phyloP scores from a whole-genome alignment of 225 moss, liverwort and hornwort genomes.

The Antitrichia curtipendula region DNA sequence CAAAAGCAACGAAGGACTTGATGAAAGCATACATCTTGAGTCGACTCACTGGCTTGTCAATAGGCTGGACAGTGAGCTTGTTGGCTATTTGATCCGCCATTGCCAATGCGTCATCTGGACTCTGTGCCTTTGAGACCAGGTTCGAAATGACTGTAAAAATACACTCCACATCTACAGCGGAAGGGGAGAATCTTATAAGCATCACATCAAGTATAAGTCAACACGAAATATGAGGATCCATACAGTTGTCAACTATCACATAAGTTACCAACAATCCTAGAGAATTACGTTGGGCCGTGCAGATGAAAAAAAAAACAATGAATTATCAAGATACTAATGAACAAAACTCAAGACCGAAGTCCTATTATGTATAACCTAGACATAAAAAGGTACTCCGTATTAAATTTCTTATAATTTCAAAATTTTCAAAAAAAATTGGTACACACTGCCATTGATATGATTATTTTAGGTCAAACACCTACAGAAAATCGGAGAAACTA shows the following conservation, averaged over 20 bases:
- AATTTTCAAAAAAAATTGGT: neutral
- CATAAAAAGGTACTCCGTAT: neutral
- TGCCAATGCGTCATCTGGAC: slow-evolving; percentile 72
- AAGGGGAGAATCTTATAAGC: neutral
- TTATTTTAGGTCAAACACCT: neutral
- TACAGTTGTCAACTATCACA: neutral
- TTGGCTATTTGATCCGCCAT: slow-evolving; percentile 88
- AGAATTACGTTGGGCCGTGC: neutral
- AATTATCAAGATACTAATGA: neutral
- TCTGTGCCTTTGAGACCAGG: slow-evolving; percentile 82
- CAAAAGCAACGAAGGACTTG: neutral
- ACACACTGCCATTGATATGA: neutral
- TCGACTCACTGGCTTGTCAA: slow-evolving; percentile 68
- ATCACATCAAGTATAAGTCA: neutral
- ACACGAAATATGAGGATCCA: neutral
- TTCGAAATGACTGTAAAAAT: slow-evolving; percentile 95
- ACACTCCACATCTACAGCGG: slow-evolving; percentile 72
- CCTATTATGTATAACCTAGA: neutral
- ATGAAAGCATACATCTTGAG: slow-evolving; percentile 50
- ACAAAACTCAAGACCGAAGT: neutral
- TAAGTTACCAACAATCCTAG: neutral
- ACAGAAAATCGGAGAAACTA: neutral
- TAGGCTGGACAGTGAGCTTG: slow-evolving; percentile 60
- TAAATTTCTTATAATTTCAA: neutral
- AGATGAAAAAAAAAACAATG: neutral